These are phyloP conservation scores for Coffea canephora DNA, from an alignment of 257 asterid species.

Conservation along the genomic window DNA sequence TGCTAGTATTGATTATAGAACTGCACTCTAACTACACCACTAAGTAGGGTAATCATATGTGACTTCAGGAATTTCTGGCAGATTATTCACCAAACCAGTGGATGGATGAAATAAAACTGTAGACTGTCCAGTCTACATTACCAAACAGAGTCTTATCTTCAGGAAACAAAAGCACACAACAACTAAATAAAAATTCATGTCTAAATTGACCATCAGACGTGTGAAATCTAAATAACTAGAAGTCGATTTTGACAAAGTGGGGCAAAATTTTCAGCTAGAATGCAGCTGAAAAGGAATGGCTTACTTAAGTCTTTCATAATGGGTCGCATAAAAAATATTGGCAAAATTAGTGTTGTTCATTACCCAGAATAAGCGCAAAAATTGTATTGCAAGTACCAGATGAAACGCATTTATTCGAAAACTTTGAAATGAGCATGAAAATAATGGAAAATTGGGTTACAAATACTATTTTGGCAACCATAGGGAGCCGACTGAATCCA, in stretches of 20 bases:
- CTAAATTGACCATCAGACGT: background rate
- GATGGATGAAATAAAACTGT: background rate
- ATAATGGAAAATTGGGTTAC: background rate
- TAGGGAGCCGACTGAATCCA: background rate
- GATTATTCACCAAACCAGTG: background rate
- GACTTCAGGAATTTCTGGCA: slow-evolving; percentile 1
- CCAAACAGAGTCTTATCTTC: background rate
- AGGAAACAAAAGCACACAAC: background rate
- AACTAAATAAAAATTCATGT: background rate
- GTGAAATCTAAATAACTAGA: background rate
- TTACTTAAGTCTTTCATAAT: background rate
- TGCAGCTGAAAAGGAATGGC: background rate
- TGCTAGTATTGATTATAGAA: no score
- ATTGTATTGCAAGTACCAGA: background rate
- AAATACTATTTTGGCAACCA: background rate
- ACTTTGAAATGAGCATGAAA: background rate
- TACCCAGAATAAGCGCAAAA: background rate
- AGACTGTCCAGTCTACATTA: background rate
- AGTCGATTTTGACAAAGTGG: background rate
- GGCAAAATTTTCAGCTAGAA: background rate
- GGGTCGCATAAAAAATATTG: background rate
- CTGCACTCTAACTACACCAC: background rate
- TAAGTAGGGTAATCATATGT: background rate
- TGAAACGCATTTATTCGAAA: background rate
- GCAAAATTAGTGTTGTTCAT: background rate